These are phyloP conservation scores for Penicillium aurantiogriseum DNA, from an alignment of 2,329 filamentous ascomycete genomes.

Conservation along the genomic window DNA sequence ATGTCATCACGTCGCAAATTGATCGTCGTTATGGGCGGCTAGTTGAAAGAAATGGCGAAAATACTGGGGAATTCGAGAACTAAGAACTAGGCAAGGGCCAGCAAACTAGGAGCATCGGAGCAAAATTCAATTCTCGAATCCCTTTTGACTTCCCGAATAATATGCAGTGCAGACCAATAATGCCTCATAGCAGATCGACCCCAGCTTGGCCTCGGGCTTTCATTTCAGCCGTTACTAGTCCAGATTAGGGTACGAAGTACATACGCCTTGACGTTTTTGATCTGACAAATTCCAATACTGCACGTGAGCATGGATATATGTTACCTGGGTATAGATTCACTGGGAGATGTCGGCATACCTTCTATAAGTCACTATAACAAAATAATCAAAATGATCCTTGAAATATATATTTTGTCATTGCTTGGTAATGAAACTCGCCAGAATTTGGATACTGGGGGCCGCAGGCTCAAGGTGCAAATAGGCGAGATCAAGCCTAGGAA, in stretches of 20 bases:
- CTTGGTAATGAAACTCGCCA: background rate
- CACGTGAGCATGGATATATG: background rate
- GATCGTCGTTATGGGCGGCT: slow-evolving; percentile 9
- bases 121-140: background rate
- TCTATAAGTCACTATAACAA: background rate
- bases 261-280: background rate
- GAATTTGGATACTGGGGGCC: background rate
- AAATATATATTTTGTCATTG: background rate
- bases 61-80: background rate
- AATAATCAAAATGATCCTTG: background rate
- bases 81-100: background rate
- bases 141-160: background rate
- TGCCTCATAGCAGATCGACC: background rate
- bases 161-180: slow-evolving; percentile 1
- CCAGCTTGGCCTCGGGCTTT: background rate
- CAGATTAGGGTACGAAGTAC: background rate
- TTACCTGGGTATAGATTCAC: background rate
- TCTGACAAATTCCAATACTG: background rate
- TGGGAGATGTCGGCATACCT: background rate
- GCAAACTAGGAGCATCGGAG: background rate
- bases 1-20: background rate
- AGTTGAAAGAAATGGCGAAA: background rate
- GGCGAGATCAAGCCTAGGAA: background rate
- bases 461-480: background rate
- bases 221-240: background rate